Conservation (phyloP, 2,329 filamentous ascomycete species). For the Sarocladium strictum region DNA sequence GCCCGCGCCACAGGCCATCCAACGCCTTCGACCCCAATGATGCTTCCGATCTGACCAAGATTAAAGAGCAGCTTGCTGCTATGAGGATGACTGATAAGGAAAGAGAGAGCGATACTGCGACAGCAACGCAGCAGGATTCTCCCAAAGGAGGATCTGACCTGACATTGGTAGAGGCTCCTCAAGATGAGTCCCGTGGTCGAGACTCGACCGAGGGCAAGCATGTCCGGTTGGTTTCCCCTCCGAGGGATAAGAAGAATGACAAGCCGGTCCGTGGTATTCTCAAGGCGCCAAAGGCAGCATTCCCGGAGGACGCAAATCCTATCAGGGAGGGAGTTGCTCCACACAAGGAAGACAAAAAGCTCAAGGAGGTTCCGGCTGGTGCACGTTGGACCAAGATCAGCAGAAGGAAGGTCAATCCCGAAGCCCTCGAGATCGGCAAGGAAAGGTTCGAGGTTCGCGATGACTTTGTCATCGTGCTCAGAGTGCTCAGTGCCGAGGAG, state of each 20-base stretch:
- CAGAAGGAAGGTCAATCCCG: conserved; percentile 80
- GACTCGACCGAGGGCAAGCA: conserved; percentile 26
- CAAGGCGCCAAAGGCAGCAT: conserved; percentile 73
- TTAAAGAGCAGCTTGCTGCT: conserved; percentile 45
- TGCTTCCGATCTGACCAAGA: conserved; percentile 39
- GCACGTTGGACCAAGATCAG: conserved; percentile 94
- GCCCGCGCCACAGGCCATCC: conserved; percentile 32
- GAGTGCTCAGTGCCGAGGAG: conserved; percentile 81
- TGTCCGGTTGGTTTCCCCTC: conserved; percentile 69
- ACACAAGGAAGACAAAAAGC: conserved; percentile 76
- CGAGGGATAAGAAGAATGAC: conserved; percentile 54
- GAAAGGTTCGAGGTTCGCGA: conserved; percentile 89
- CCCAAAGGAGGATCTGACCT: conserved; percentile 12
- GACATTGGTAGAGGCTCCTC: conserved; percentile 13
- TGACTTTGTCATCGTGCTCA: conserved; percentile 87
- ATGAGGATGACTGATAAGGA: conserved; percentile 19
- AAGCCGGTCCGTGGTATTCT: conserved; percentile 73
- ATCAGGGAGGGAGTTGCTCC: conserved; percentile 87
- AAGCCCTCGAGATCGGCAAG: conserved; percentile 78
- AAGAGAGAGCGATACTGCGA: not conserved
- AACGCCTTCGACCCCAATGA: conserved; percentile 48
- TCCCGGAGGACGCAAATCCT: conserved; percentile 79
- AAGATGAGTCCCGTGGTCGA: conserved; percentile 23
- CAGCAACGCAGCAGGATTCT: not conserved
- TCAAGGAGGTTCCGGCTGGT: conserved; percentile 65